Percentiles rank a stretch among this genome's conserved stretches.
Evolutionary conservation across 192 early-diverging fungal genomes (phyloP).

Genomic region (Helicostylum pulchrum): DNA sequence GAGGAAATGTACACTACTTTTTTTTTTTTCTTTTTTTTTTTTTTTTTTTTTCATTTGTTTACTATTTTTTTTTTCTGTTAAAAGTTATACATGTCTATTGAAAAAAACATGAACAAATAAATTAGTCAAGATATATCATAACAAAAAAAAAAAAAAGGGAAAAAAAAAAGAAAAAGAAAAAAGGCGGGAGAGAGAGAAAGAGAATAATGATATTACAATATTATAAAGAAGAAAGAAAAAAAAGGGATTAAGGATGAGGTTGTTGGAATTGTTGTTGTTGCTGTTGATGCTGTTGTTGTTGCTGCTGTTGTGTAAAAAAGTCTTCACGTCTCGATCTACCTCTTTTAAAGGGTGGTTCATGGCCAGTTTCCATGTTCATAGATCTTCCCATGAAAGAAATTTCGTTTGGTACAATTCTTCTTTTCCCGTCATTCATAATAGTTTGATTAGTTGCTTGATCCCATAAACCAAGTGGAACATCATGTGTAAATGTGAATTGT

Average conservation of each 20-base stretch:
- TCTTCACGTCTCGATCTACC: constrained; percentile 24
- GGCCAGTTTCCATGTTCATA: constrained; percentile 18
- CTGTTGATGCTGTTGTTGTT: neutral
- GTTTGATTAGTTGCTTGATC: constrained; percentile 2
- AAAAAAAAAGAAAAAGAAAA: constrained; percentile 5
- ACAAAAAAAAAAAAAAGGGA: neutral
- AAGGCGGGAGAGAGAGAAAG: neutral
- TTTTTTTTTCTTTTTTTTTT: neutral
- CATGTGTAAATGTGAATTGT: constrained; percentile 36
- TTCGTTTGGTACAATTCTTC: constrained; percentile 22
- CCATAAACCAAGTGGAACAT: constrained; percentile 1
- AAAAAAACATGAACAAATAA: neutral
- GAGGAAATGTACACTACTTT: neutral
- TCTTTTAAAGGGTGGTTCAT: constrained; percentile 35
- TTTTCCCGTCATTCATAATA: constrained; percentile 7
- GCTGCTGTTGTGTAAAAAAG: neutral
- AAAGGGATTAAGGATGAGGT: too few relatives aligned
- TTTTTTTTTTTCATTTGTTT: neutral
- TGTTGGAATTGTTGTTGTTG: neutral
- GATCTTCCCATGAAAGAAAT: constrained; percentile 36
- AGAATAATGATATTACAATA: constrained; percentile 9
- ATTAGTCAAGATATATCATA: neutral
- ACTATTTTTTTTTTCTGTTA: too few relatives aligned
- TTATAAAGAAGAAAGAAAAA: neutral
- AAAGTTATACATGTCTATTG: constrained; percentile 4